A percentile compares a stretch with the other conserved stretches of the same genome.
Evolutionary conservation across 2,329 filamentous ascomycete genomes (phyloP).

Genomic region (Claviceps fusiformis): DNA sequence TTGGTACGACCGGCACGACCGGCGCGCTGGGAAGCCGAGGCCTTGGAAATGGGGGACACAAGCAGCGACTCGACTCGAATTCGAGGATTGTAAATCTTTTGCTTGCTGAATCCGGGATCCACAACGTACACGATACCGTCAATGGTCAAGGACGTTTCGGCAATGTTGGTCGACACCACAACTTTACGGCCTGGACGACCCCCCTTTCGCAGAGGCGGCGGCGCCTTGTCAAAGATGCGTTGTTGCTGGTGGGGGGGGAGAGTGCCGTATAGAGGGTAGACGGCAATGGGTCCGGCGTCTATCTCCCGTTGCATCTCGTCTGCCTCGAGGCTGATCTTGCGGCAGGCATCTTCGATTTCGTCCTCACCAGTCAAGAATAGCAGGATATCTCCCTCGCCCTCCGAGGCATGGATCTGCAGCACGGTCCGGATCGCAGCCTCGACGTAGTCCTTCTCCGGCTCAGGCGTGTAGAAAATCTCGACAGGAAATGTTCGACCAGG

Average conservation of each 20-base stretch:
- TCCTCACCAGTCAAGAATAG: constrained; percentile 96
- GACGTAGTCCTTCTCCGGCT: constrained; percentile 92
- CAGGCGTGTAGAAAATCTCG: constrained; percentile 96
- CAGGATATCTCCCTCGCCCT: constrained; percentile 83
- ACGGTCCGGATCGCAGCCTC: constrained; percentile 92
- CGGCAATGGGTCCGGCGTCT: constrained; percentile 74
- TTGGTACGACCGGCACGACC: constrained; percentile 98
- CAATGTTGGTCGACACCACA: constrained; percentile 94
- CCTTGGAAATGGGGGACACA: constrained; percentile 96
- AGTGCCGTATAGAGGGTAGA: constrained; percentile 90
- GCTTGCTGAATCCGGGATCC: constrained; percentile 98
- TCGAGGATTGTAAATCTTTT: constrained; percentile 97
- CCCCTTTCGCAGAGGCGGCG: constrained; percentile 55
- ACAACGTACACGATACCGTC: constrained; percentile 98
- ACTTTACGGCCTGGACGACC: constrained; percentile 84
- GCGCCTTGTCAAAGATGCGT: constrained; percentile 84
- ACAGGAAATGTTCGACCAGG: constrained; percentile 92
- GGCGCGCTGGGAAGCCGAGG: constrained; percentile 89
- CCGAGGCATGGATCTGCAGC: constrained; percentile 87
- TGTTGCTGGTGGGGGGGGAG: constrained; percentile 89
- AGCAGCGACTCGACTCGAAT: constrained; percentile 92
- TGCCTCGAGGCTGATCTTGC: constrained; percentile 79
- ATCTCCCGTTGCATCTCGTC: constrained; percentile 88
- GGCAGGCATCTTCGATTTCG: constrained; percentile 91
- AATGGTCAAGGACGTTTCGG: constrained; percentile 93